phyloP scores from a whole-genome alignment of 768 basidiomycete species.

The Mycena kentingensis region DNA sequence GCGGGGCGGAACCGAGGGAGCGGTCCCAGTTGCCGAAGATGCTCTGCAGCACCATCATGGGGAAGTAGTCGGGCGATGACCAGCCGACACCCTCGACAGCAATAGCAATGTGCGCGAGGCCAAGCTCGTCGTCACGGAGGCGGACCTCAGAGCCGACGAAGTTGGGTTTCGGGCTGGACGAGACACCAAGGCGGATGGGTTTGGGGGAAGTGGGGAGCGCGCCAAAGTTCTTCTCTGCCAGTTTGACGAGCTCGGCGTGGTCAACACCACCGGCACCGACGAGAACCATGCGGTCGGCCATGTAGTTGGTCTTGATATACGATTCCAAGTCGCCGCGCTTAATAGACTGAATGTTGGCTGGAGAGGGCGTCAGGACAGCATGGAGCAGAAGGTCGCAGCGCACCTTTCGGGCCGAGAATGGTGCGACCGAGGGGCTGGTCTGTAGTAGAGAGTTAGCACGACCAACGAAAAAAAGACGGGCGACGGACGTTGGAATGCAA shows the following conservation, averaged over 20 bases:
- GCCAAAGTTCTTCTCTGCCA: conserved; percentile 93
- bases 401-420: conserved; percentile 87
- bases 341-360: conserved; percentile 91
- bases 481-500: conserved; percentile 90
- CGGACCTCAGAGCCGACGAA: conserved; percentile 97
- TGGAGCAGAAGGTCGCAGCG: neutral
- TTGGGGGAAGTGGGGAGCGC: conserved; percentile 82
- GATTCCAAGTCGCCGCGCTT: conserved; percentile 81
- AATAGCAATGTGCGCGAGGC: conserved; percentile 91
- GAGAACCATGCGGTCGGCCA: conserved; percentile 97
- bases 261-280: conserved; percentile 96
- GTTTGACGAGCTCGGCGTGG: conserved; percentile 88
- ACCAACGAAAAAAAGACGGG: conserved; percentile 6
- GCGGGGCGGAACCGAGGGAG: conserved; percentile 84
- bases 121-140: conserved; percentile 87
- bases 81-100: conserved; percentile 98
- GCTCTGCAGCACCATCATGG: conserved; percentile 97
- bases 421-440: conserved; percentile 95
- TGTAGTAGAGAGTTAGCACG: conserved; percentile 37
- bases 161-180: conserved; percentile 70
- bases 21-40: conserved; percentile 99
- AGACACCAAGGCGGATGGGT: conserved; percentile 86
- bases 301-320: conserved; percentile 98
- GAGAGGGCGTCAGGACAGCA: neutral
- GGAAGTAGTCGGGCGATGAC: conserved; percentile 98